phyloP scores from a whole-genome alignment of 139 green algal genomes.

The Coelastrella sp. region DNA sequence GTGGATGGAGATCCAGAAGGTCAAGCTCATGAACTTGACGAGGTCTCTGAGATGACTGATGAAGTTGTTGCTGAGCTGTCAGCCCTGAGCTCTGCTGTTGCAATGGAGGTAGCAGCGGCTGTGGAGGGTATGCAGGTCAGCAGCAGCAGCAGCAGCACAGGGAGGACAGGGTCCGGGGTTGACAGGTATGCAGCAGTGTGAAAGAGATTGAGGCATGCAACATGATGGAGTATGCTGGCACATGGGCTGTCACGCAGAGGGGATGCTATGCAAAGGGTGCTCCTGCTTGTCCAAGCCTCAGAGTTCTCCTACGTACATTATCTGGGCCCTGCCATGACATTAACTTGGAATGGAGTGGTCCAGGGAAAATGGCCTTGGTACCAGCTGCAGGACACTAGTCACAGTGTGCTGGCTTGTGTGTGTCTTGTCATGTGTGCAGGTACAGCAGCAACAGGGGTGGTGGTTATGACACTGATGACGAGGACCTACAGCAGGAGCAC shows the following conservation, averaged over 20 bases:
- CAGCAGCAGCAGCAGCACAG: background rate
- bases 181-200: background rate
- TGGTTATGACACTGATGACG: slow-evolving; percentile 1
- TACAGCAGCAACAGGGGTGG: background rate
- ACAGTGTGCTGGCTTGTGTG: background rate
- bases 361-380: background rate
- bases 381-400: background rate
- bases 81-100: background rate
- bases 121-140: background rate
- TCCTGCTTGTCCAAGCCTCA: too few relatives aligned
- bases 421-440: background rate
- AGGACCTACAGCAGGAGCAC: background rate
- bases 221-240: background rate
- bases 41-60: background rate
- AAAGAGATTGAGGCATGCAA: background rate
- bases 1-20: background rate
- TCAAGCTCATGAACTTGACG: background rate
- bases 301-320: too few relatives aligned
- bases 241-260: background rate
- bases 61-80: background rate
- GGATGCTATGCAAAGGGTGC: too few relatives aligned
- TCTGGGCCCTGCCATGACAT: too few relatives aligned
- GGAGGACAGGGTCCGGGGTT: background rate
- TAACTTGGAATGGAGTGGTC: background rate
- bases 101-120: background rate